Evolutionary conservation across 352 stramenopile species (phyloP).

Genomic region (Phytopythium sindhum): DNA sequence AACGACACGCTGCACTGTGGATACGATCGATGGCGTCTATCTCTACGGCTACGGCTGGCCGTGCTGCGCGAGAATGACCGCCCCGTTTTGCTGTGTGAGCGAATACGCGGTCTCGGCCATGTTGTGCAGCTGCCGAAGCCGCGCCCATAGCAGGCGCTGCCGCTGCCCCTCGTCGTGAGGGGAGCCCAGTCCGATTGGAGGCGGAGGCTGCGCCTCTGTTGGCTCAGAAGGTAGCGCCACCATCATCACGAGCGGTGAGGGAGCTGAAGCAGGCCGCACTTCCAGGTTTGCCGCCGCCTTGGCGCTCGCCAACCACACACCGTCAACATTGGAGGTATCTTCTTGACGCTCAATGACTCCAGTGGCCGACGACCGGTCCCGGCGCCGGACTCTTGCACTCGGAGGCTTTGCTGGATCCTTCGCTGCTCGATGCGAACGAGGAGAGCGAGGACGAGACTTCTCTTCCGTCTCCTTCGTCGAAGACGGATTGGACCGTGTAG

Average conservation of each 20-base stretch:
- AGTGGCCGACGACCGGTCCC: background rate
- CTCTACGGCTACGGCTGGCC: background rate
- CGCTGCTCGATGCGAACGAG: background rate
- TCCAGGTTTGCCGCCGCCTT: background rate
- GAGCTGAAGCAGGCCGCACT: background rate
- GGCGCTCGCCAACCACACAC: no score
- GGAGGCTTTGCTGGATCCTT: background rate
- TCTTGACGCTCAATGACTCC: background rate
- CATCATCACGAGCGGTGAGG: background rate
- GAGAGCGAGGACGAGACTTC: background rate
- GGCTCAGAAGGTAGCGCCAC: background rate
- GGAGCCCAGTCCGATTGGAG: background rate
- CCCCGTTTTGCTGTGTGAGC: constrained; percentile 23
- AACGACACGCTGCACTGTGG: no score
- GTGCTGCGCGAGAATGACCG: background rate
- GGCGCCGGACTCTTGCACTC: background rate
- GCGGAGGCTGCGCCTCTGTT: constrained; percentile 4
- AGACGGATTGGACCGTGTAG: background rate
- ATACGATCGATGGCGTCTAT: no score
- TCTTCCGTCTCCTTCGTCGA: background rate
- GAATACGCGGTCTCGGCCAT: constrained; percentile 32
- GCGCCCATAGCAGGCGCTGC: constrained; percentile 13
- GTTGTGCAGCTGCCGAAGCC: constrained; percentile 20
- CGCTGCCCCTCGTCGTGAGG: background rate
- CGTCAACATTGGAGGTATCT: background rate